Base-by-base conservation (phyloP, 345 rosid species). In the Cochlearia excelsa region DNA sequence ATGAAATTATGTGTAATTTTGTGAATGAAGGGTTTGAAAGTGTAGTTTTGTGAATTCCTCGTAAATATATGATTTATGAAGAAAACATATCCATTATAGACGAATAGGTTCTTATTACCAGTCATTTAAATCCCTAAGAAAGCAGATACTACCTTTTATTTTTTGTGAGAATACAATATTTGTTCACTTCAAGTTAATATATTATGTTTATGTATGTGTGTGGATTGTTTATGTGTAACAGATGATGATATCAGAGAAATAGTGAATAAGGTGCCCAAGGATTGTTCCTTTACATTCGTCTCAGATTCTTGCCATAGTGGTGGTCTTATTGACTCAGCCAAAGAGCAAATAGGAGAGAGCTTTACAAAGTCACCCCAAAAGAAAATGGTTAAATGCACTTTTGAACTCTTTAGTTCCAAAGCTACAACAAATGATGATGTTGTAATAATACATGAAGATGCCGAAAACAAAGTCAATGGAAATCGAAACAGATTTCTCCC, bases 321-420 rank as follows among this genome's bases (percentile, higher is more conserved):
- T 2, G 96, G 96, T 39, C 88, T 88, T 38, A 84, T 88, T 30
- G 90, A 84, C 60, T 80, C 82, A 59, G 75, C 88, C 64, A 82
- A 85, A 67, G 96, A 88, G 78, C 94, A 88, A 67, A 88, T 88
- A 4, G 94, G 97, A 28, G 87, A 90, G 61, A 90, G 97, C 80
- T 79, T 81, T 4, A 78, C 56, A 46, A 80, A 59, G 65, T 67
- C 7, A 5, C 40, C 40, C n/a, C n/a, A n/a, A 3, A 37, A 37
- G 40, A 37, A 37, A 37, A 5, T 4, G 40, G 4, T 37, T 6
- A 78, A 85, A 39, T 6, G 75, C 77, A 69, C 74, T 88, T 51
- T 82, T 38, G 86, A 90, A 56, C 66, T 90, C 59, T 80, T 49
- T 57, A 33, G 59, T 44, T 52, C 27, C 40, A 54, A 42, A 46